These are phyloP conservation scores for Hyphodiscus hymeniophilus DNA, from an alignment of 495 filamentous ascomycete species.

Conservation along the genomic window DNA sequence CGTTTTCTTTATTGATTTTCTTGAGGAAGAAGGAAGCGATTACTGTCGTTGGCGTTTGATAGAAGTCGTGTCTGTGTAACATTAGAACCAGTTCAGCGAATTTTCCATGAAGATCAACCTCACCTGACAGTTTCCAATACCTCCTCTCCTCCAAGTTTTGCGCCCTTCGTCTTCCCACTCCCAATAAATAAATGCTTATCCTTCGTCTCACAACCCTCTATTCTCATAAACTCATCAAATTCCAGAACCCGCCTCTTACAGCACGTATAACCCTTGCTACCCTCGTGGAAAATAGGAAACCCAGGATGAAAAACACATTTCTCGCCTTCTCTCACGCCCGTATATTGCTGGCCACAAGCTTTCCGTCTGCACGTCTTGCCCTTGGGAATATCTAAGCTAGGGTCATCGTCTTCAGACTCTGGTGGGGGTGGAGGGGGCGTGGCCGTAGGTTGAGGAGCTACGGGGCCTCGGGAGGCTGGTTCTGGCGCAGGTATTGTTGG, in stretches of 20 bases:
- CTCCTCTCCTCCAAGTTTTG: slow-evolving; percentile 47
- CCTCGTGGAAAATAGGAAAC: slow-evolving; percentile 88
- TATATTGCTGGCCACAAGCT: slow-evolving; percentile 61
- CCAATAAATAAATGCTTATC: slow-evolving; percentile 80
- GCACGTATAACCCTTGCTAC: slow-evolving; percentile 93
- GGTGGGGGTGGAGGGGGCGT: slow-evolving; percentile 56
- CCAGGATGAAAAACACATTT: slow-evolving; percentile 82
- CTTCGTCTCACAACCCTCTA: slow-evolving; percentile 81
- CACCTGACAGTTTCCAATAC: slow-evolving; percentile 64
- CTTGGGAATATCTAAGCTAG: slow-evolving; percentile 55
- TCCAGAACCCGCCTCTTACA: slow-evolving; percentile 93
- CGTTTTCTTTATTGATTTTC: slow-evolving; percentile 81
- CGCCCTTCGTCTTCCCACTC: slow-evolving; percentile 53
- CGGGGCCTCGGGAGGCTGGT: slow-evolving; percentile 36
- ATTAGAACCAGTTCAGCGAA: slow-evolving; percentile 1
- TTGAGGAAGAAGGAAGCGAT: slow-evolving; percentile 93
- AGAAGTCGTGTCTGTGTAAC: slow-evolving; percentile 70
- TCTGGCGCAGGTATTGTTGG: slow-evolving; percentile 21
- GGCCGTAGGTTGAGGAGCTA: slow-evolving; percentile 41
- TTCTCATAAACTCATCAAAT: slow-evolving; percentile 96
- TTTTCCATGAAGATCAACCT: slow-evolving; percentile 22
- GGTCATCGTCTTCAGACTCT: slow-evolving; percentile 86
- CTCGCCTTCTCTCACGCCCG: slow-evolving; percentile 57
- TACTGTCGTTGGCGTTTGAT: slow-evolving; percentile 78
- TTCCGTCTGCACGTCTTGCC: slow-evolving; percentile 70